A percentile compares a stretch with the other conserved stretches of the same genome.
phyloP scores from a whole-genome alignment of 768 basidiomycete genomes.

The Gymnopilus dilepis region DNA sequence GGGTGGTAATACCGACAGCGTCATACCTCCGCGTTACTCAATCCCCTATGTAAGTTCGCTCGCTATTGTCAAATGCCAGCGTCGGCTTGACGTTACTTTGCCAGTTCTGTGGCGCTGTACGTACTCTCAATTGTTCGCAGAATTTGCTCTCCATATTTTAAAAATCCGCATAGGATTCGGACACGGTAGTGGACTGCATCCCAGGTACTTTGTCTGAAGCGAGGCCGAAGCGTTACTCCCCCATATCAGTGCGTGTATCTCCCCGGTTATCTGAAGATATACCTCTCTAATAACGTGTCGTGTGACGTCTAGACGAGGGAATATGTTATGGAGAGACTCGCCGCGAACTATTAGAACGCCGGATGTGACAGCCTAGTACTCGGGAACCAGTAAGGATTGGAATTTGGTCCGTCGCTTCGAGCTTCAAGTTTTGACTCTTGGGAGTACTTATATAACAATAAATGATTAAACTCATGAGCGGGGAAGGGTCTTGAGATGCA shows the following conservation, averaged over 20 bases:
- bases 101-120: constrained; percentile 41
- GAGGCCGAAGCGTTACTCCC: constrained; percentile 54
- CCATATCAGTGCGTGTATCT: constrained; percentile 41
- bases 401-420: too few relatives aligned
- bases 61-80: not conserved
- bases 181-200: constrained; percentile 52
- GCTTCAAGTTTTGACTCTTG: too few relatives aligned
- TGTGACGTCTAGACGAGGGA: constrained; percentile 32
- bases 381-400: too few relatives aligned
- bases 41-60: constrained; percentile 58
- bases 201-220: constrained; percentile 55
- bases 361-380: not conserved
- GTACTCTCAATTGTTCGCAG: constrained; percentile 11
- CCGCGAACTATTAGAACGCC: constrained; percentile 36
- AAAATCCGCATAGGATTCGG: constrained; percentile 37
- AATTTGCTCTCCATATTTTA: constrained; percentile 22
- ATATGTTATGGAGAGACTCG: constrained; percentile 46
- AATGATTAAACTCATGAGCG: too few relatives aligned
- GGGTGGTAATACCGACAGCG: constrained; percentile 35
- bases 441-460: too few relatives aligned
- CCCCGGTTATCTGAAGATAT: not conserved
- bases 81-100: not conserved
- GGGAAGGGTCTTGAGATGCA: too few relatives aligned
- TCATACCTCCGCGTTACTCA: constrained; percentile 56
- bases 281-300: not conserved